Base-by-base conservation (phyloP, 331 rosid species). In the Spiraea crenata region DNA sequence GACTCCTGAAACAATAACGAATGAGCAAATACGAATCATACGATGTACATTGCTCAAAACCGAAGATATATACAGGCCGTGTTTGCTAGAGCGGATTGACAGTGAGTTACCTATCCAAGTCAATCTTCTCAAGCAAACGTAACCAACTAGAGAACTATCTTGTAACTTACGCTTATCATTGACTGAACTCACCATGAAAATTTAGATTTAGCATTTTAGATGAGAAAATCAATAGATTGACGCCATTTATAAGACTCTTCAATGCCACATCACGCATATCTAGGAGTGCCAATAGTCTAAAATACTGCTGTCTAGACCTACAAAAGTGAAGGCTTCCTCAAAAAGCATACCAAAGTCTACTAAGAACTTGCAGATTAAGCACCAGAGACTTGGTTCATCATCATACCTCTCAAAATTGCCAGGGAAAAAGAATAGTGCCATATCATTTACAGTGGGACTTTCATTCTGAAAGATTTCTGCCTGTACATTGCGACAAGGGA, bases 221-320 rank as follows among this genome's bases (percentile, higher is more conserved):
- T 35, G 76, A 59, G 15, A 47, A 59, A 60, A 61, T 72, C 59
- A 60, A 49, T 38, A 72, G 68, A 38, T 37, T 19, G 50, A 72
- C 59, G 7, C 59, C 76, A 7, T 61, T 72, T 51, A 49, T 62
- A 9, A 13, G 8, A 39, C 41, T 60, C 60, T 42, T 61, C 49
- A 72, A 31, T 34, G 51, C 45, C 59, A 49, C 25, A 39, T 72
- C 60, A 37, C 15, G 41, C 25, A 17, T 72, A 68, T 60, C 76
- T n/a, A 72, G 40, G 17, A 59, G 49, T 61, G 11, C 40, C 8
- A 72, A 20, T 10, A 72, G 76, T 37, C 67, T 58, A 60, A 47
- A 17, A 14, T 72, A 72, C n/a, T 72, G 67, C 59, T 72, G 15
- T 72, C 38, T 72, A 38, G 69, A 61, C 69, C 76, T 72, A 19